Conservation (phyloP, 2,329 filamentous ascomycete genomes). For the Penicillium janthinellum region DNA sequence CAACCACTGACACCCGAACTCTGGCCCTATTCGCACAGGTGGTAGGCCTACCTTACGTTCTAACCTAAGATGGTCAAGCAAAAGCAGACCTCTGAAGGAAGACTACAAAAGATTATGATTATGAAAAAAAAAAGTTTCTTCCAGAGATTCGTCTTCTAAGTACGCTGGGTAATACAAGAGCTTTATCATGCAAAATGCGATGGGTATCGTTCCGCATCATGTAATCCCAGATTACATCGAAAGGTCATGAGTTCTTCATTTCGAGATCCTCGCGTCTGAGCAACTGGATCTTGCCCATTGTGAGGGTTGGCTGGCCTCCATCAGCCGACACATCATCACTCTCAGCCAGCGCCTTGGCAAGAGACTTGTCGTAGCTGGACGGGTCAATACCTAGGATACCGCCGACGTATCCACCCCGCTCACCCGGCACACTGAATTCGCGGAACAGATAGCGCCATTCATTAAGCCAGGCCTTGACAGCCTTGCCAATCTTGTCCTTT, state of each 20-base stretch:
- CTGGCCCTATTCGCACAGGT: no score
- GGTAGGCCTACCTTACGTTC: no score
- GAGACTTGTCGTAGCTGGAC: conserved; percentile 56
- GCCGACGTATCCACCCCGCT: conserved; percentile 74
- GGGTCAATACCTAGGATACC: conserved; percentile 67
- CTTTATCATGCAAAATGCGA: conserved; percentile 13
- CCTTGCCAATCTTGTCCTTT: conserved; percentile 97
- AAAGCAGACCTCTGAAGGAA: no score
- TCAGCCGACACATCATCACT: conserved; percentile 22
- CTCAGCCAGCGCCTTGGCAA: conserved; percentile 31
- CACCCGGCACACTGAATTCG: conserved; percentile 95
- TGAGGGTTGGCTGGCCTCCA: conserved; percentile 32
- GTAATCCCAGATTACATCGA: conserved; percentile 3
- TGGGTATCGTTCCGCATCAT: conserved; percentile 21
- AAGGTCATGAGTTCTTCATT: conserved; percentile 27
- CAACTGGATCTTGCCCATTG: conserved; percentile 49
- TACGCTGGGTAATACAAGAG: neutral
- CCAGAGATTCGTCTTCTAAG: neutral
- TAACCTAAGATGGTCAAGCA: no score
- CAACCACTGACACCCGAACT: no score
- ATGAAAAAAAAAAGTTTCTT: neutral
- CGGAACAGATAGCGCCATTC: conserved; percentile 96
- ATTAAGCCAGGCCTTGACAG: conserved; percentile 84
- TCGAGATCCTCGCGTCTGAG: conserved; percentile 48
- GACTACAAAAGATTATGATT: neutral